phyloP scores from a whole-genome alignment of 805 yeast genomes.

The Dipodascopsis tothii region DNA sequence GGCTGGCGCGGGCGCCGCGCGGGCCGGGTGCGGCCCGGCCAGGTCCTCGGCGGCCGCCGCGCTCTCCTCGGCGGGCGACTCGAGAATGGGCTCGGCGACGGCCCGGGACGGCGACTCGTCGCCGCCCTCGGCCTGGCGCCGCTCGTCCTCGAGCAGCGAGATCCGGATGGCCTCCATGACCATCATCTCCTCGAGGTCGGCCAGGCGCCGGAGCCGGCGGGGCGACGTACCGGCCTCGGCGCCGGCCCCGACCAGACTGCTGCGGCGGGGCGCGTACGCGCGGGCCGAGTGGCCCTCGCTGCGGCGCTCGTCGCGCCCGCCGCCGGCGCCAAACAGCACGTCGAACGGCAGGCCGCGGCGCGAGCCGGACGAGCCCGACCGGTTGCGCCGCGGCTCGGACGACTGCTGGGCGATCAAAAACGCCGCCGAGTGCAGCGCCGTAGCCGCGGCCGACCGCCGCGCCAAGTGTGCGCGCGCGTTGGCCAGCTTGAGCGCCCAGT shows the following conservation, averaged over 20 bases:
- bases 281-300: constrained; percentile 1
- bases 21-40: too few species aligned
- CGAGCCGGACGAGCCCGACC: constrained; percentile 23
- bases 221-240: constrained; percentile 11
- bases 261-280: neutral
- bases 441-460: constrained; percentile 85
- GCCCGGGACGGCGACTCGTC: too few species aligned
- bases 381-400: constrained; percentile 1
- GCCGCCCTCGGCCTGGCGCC: too few species aligned
- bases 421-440: constrained; percentile 85
- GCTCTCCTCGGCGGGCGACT: too few species aligned
- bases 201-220: constrained; percentile 23
- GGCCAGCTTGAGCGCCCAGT: constrained; percentile 73
- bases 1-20: too few species aligned
- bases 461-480: constrained; percentile 72
- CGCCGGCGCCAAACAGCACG: constrained; percentile 2
- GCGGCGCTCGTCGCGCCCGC: neutral
- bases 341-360: constrained; percentile 14
- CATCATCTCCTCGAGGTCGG: constrained; percentile 65
- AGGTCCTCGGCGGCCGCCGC: too few species aligned
- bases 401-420: constrained; percentile 41
- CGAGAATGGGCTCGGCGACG: too few species aligned
- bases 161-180: constrained; percentile 74
- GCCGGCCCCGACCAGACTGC: constrained; percentile 9
- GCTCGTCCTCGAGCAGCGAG: constrained; percentile 57